Evolutionary conservation across 1,139 yeast species (phyloP), one percentile per base, ranked within the genome.

Genomic region (Lodderomyces parapsilosis): DNA sequence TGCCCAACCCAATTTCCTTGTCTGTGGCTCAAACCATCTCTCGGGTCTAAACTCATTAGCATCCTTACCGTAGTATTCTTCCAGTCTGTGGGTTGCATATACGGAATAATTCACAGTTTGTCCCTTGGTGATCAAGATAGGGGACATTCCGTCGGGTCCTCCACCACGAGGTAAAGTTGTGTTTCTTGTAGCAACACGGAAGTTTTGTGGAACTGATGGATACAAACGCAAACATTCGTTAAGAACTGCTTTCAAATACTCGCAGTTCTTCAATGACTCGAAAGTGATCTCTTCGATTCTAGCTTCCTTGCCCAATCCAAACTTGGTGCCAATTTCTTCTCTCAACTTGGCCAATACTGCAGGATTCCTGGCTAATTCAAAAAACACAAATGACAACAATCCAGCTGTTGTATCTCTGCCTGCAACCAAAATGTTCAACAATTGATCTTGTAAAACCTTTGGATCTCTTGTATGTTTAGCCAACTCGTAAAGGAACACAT

Each of bases 121-220:
- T 17, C 80, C 69, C 65, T 74, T 73, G 40, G 60, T 63, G 18
- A 76, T 58, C 43, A 72, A 66, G 2, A 76, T 43, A 2, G 82
- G 81, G 11, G 60, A 49, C 13, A 49, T 33, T 10, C 70, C 76
- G 46, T 74, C 71, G 2, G 60, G 56, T 2, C 83, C 83, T 27
- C 82, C 83, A 23, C 83, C 83, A 34, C 65, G 63, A 18, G 83
- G 83, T 39, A 78, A 62, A 2, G 74, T 63, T 3, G 83, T 77
- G 51, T 74, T 67, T 42, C 58, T 66, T 6, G 62, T 60, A 19
- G 81, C 73, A 28, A 59, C 53, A 42, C 83, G 63, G 54, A 66
- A 66, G 51, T 78, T 78, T 44, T 60, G 57, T 8, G 83, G 83
- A 8, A 78, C 83, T 6, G 76, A 64, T 2, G 83, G 83, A 51